Evolutionary conservation across 1,139 yeast species (phyloP), one percentile per base, ranked within the genome.

Genomic region (Sugiyamaella xylanicola): DNA sequence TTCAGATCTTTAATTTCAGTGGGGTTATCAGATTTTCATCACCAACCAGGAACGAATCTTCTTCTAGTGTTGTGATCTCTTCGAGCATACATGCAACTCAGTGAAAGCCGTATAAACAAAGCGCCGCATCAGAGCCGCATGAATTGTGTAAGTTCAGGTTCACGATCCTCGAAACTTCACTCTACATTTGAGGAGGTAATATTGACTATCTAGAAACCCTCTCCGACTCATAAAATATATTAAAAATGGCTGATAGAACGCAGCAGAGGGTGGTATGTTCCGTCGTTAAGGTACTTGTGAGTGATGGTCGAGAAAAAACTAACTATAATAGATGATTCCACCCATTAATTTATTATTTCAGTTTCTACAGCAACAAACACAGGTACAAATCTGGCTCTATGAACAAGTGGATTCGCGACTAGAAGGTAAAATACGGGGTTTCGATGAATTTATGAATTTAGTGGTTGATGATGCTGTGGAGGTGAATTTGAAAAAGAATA

Each of bases 381-480:
- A 78, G 19, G 97, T 92, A 41, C 83, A 86, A 20, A 83, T 92
- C 45, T 92, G 97, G 97, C 77, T 92, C 22, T 91, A 79, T 64
- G 98, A 93, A 67, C 97, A 93, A 69, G 81, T 86, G 0, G 84
- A 83, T 35, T 78, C 81, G 63, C 78, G 95, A 60, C 82, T 95
- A 27, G 91, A 87, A 63, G 99, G 99, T 0, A 82, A 80, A 61
- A 86, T 93, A 49, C 77, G 77, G 55, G 99, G 99, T 1, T 93
- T 95, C 72, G 99, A 95, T 71, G 99, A 95, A 74, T 93, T 91
- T 67, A 93, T 95, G 99, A 95, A 95, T 67, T 74, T 95, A 16
- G 98, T 92, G n/a, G 74, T 95, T 13, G 96, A 89, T 58, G 93
- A 91, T 56, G 97, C 98, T 0, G 78, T 80, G 16, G 97, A 93